Evolutionary conservation across 2,329 filamentous ascomycete species (phyloP), one percentile per base, ranked within the genome.

Genomic region (Paramyrothecium sp.): DNA sequence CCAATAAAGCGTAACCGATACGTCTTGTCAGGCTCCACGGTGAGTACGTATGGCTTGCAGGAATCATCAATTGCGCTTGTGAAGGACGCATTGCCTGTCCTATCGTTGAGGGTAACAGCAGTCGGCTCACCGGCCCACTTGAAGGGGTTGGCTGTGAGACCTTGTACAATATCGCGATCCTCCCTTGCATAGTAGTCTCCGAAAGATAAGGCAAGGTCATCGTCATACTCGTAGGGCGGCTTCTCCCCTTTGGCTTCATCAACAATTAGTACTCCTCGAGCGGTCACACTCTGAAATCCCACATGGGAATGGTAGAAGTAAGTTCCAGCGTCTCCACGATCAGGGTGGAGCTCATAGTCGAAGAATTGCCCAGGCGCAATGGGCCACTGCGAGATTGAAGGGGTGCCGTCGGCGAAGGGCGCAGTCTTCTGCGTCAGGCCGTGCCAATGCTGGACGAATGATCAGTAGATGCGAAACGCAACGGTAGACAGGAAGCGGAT

Each of bases 241-340:
- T 21, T 19, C 3, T 47, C 4, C 23, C 73, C 59, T 7, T 30
- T 69, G 38, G 67, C 65, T 52, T 84, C 80, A 57, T 83, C 79
- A n/a, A 90, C 79, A 50, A 88, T 82, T 34, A 90, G 64, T 0
- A 81, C 72, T 0, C 87, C 87, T 7, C 78, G 69, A 0, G 83
- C 83, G 16, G 84, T 83, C 34, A 83, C 70, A 0, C 83, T 81
- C 65, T 89, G 86, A 57, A 89, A 83, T 0, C 79, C 85, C 17
- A 89, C 77, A 59, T 89, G 87, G 0, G 86, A 88, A 65, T 89
- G 87, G 64, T 89, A 89, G 66, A 87, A 89, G 65, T 88, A 89
- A 0, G 85, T 85, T 4, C 87, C 87, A 0, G 83, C 80, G 55
- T 84, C 79, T 7, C 79, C 81, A 2, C 67, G 48, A 3, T 80